phyloP scores from a whole-genome alignment of 73 alveolate genomes.

The Symbiodinium natans region DNA sequence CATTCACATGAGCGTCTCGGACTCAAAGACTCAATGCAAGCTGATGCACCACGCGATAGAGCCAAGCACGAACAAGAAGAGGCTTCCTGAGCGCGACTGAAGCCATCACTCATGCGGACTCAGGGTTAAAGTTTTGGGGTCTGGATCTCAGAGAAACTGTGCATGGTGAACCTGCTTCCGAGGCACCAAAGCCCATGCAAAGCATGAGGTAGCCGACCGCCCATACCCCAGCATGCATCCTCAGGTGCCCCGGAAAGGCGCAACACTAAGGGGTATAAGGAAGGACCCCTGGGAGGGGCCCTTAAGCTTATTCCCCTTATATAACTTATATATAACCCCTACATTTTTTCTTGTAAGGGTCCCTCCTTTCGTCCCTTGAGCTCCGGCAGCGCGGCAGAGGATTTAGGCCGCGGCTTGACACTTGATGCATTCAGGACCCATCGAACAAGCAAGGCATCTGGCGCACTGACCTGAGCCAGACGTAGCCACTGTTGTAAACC shows the following conservation, averaged over 20 bases:
- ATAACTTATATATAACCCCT: too few species aligned
- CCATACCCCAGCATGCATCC: conserved; percentile 51
- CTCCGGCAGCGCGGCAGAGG: neutral
- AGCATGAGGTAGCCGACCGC: conserved; percentile 49
- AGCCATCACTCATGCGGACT: too few species aligned
- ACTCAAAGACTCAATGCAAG: too few species aligned
- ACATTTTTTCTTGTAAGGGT: too few species aligned
- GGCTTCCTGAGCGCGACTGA: neutral
- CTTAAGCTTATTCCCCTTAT: too few species aligned
- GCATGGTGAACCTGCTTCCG: neutral
- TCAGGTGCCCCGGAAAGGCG: neutral
- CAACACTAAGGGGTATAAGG: too few species aligned
- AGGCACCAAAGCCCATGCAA: conserved; percentile 15
- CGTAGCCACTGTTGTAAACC: too few species aligned
- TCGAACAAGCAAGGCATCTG: conserved; percentile 44
- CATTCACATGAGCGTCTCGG: too few species aligned
- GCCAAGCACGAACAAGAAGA: neutral
- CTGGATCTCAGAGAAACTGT: too few species aligned
- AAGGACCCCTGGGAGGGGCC: too few species aligned
- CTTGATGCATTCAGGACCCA: conserved; percentile 48
- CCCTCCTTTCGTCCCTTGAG: too few species aligned
- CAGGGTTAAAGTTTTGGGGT: too few species aligned
- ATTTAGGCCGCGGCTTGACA: neutral
- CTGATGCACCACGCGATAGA: neutral
- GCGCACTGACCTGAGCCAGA: conserved; percentile 40